Conservation (phyloP, 2,329 filamentous ascomycete species). For the Arthrobotrys entomopaga region DNA sequence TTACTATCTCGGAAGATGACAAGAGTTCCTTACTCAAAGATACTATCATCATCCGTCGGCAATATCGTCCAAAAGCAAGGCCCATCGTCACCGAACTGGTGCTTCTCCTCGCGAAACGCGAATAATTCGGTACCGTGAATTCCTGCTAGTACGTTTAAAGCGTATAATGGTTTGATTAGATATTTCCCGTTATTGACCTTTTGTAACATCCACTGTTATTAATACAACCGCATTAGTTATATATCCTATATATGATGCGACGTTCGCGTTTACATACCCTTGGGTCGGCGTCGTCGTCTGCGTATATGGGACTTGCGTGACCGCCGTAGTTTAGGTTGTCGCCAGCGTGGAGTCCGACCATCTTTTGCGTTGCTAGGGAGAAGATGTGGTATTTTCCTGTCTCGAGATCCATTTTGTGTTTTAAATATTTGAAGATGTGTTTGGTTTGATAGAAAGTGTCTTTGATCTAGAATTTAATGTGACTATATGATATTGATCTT, state of each 20-base stretch:
- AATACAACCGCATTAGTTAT: neutral
- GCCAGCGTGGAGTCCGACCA: constrained; percentile 22
- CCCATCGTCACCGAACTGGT: constrained; percentile 1
- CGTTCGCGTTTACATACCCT: too few species aligned
- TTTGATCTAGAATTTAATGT: too few species aligned
- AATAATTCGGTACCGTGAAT: constrained; percentile 8
- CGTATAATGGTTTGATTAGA: constrained; percentile 9
- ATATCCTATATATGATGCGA: neutral
- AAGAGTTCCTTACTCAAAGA: constrained; percentile 12
- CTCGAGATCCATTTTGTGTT: constrained; percentile 23
- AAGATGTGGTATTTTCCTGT: constrained; percentile 21
- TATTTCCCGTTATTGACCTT: constrained; percentile 12
- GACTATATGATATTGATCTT: too few species aligned
- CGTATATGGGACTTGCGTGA: constrained; percentile 5
- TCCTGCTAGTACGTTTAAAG: constrained; percentile 13
- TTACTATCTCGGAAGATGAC: neutral
- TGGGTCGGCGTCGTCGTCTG: constrained; percentile 6
- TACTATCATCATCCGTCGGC: neutral
- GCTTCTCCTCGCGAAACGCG: constrained; percentile 10
- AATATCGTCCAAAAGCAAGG: constrained; percentile 15
- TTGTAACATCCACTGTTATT: constrained; percentile 16
- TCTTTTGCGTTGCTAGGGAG: constrained; percentile 9
- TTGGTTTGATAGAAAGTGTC: too few species aligned
- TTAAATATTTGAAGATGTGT: too few species aligned
- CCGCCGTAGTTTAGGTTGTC: constrained; percentile 9